Base-by-base conservation (phyloP, 2,329 filamentous ascomycete genomes). In the Mycosphaerella sp. region DNA sequence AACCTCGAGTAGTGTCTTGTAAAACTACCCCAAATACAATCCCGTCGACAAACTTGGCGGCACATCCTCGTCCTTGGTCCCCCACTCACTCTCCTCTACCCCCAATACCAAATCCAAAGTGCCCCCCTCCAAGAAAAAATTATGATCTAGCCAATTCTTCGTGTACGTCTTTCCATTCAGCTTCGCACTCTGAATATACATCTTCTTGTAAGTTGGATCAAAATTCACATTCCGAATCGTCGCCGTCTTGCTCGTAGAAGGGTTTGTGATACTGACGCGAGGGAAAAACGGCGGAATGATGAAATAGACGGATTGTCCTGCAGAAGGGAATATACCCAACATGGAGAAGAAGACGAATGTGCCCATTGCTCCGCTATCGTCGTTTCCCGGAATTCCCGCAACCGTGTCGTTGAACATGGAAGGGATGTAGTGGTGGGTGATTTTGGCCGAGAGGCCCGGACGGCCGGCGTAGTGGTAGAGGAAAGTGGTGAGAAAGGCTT, bases 321-420 rank as follows among this genome's bases (percentile, higher is more conserved):
- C 84, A 55, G 87, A 70, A 1, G 83, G 84, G 58, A 85, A 86
- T 25, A 86, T 68, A 1, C 83, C 83, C 34, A 86, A 75, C 76
- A 85, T 84, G 56, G 79, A 80, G 79, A 84, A 87, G 7, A 85
- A 67, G 2, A 85, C 66, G 79, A 82, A 86, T 6, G 78, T 81
- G 63, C 87, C 82, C 83, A 87, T 86, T 12, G 84, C 81, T 6
- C 85, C 85, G 1, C 82, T 82, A 64, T 87, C 85, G 40, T 78
- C 81, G 66, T 87, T 87, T 0, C 85, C 85, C 0, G 84, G 84
- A 0, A 87, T 71, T 0, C 85, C 84, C 6, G 61, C 62, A 0
- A 73, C 70, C 0, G 76, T 76, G 1, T 77, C 71, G 43, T 71
- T 72, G 67, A 85, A 86, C 68, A 79, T 81, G 12, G 71, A 67